Percentiles rank a stretch among this genome's conserved stretches.
Conservation (phyloP, 2,329 filamentous ascomycete species). For the Cadophora sp. region DNA sequence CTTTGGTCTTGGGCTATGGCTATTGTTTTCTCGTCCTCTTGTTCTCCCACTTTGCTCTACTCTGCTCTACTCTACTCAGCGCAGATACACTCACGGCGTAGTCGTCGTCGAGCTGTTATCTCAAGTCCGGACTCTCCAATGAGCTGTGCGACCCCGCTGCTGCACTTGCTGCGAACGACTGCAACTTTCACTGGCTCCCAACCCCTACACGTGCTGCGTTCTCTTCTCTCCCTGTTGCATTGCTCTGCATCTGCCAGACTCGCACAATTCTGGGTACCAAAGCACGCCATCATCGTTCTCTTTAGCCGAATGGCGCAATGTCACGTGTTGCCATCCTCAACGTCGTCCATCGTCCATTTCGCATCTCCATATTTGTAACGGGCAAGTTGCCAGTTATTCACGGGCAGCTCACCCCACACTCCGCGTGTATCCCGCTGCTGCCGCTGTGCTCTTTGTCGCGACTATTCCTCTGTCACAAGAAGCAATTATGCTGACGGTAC, state of each 20-base stretch:
- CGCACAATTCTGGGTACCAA: neutral
- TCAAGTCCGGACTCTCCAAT: neutral
- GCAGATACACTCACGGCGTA: neutral
- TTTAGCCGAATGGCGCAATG: constrained; percentile 34
- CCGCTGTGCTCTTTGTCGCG: neutral
- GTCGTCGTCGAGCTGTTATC: constrained; percentile 8
- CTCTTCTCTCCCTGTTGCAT: neutral
- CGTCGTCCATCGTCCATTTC: neutral
- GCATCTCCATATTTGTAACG: constrained; percentile 10
- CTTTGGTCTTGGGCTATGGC: constrained; percentile 7
- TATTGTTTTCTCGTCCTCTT: neutral
- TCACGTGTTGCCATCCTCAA: constrained; percentile 34
- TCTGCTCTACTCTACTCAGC: neutral
- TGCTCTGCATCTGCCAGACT: constrained; percentile 11
- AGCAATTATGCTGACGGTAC: constrained; percentile 41
- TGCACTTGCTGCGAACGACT: neutral
- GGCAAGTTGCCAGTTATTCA: neutral
- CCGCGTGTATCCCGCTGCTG: constrained; percentile 9
- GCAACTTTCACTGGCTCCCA: neutral
- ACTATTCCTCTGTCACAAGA: constrained; percentile 5
- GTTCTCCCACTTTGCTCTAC: neutral
- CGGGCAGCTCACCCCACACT: neutral
- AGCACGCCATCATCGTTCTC: constrained; percentile 18
- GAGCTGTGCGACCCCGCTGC: constrained; percentile 10
- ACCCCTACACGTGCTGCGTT: neutral